These are phyloP conservation scores for Ocimum tenuiflorum DNA, from an alignment of 257 asterid genomes.

Conservation along the genomic window DNA sequence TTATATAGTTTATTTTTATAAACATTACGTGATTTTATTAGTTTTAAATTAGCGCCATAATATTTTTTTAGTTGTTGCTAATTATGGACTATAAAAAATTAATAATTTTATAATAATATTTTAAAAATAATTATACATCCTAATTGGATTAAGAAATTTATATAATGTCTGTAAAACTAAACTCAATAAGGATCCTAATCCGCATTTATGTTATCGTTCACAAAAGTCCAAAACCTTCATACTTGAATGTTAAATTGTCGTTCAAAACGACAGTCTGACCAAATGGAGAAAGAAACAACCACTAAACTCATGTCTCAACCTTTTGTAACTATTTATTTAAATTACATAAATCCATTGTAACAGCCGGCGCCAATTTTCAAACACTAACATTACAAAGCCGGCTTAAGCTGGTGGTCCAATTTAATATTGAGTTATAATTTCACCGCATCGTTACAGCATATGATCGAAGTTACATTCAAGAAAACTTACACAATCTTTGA, in stretches of 20 bases:
- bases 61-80: no score
- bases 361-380: slow-evolving; percentile 23
- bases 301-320: not conserved
- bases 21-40: no score
- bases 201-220: no score
- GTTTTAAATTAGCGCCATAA: no score
- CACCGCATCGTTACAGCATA: not conserved
- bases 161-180: no score
- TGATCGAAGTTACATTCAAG: not conserved
- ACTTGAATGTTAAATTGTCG: slow-evolving; percentile 11
- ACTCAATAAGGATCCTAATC: no score
- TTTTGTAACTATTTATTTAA: not conserved
- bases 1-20: no score
- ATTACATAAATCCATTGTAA: not conserved
- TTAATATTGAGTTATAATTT: not conserved
- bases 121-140: no score
- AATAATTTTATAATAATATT: no score
- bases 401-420: slow-evolving; percentile 14
- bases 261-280: not conserved
- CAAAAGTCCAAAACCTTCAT: not conserved
- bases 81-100: no score
- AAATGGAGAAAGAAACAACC: not conserved
- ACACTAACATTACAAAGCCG: slow-evolving; percentile 12
- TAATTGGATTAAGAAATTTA: no score
- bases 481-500: not conserved